phyloP scores from a whole-genome alignment of 805 yeast species.

The Nakazawaea wickerhamii region DNA sequence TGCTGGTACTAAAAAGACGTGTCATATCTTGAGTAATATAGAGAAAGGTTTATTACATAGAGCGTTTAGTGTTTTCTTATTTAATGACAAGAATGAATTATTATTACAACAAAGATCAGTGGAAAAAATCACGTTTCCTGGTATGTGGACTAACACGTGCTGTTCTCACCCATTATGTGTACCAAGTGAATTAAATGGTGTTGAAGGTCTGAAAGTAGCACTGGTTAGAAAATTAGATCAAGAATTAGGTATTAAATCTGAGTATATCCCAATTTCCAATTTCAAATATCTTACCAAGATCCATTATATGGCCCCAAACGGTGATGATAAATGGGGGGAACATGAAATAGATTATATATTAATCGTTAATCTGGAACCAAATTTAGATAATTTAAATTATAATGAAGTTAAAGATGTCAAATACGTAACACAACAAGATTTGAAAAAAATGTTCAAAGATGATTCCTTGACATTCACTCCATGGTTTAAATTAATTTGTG shows the following conservation, averaged over 20 bases:
- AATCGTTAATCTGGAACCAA: slow-evolving; percentile 55
- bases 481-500: slow-evolving; percentile 96
- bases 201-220: slow-evolving; percentile 78
- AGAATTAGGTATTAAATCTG: slow-evolving; percentile 76
- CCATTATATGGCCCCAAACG: slow-evolving; percentile 85
- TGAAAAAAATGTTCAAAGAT: slow-evolving; percentile 74
- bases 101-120: slow-evolving; percentile 92
- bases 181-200: slow-evolving; percentile 66
- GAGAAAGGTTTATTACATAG: slow-evolving; percentile 84
- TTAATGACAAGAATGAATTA: slow-evolving; percentile 69
- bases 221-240: slow-evolving; percentile 91
- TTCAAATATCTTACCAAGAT: slow-evolving; percentile 88
- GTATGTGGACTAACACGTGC: slow-evolving; percentile 98
- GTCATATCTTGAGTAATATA: slow-evolving; percentile 86
- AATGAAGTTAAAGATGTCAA: slow-evolving; percentile 82
- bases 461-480: slow-evolving; percentile 73
- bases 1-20: slow-evolving; percentile 87
- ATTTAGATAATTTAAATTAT: slow-evolving; percentile 45
- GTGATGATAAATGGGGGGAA: slow-evolving; percentile 84
- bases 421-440: slow-evolving; percentile 65
- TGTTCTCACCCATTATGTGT: slow-evolving; percentile 96
- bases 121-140: slow-evolving; percentile 94
- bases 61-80: slow-evolving; percentile 93
- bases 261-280: slow-evolving; percentile 54
- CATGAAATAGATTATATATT: slow-evolving; percentile 96